Evolutionary conservation across 2,329 filamentous ascomycete genomes (phyloP).

Genomic region (Colletotrichum camelliae): DNA sequence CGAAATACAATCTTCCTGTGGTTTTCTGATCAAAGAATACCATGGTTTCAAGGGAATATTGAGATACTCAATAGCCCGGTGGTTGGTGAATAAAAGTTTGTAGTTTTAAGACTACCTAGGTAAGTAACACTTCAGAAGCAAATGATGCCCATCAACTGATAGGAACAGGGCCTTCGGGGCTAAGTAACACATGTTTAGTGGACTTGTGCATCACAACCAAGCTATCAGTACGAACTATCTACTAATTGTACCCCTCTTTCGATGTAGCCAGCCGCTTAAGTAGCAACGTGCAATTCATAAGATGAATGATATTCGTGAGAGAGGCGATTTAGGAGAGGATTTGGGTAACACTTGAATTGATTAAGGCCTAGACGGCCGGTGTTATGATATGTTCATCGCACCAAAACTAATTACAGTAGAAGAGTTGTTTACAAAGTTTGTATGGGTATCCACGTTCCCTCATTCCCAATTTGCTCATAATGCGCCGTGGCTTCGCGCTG

Average conservation of each 20-base stretch:
- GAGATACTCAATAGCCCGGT: neutral
- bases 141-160: neutral
- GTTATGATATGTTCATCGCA: neutral
- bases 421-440: neutral
- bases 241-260: neutral
- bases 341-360: neutral
- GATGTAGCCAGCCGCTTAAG: neutral
- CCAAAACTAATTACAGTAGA: neutral
- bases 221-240: neutral
- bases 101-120: neutral
- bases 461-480: neutral
- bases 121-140: neutral
- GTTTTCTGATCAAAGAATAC: neutral
- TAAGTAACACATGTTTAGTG: neutral
- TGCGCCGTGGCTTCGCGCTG: neutral
- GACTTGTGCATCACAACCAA: neutral
- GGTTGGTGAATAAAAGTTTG: neutral
- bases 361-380: neutral
- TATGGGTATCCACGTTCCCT: neutral
- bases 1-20: neutral
- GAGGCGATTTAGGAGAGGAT: neutral
- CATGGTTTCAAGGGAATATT: neutral
- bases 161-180: neutral
- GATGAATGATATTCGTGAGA: neutral
- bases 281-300: neutral